Conservation (phyloP, 345 rosid genomes). For the Odontarrhena argentea region DNA sequence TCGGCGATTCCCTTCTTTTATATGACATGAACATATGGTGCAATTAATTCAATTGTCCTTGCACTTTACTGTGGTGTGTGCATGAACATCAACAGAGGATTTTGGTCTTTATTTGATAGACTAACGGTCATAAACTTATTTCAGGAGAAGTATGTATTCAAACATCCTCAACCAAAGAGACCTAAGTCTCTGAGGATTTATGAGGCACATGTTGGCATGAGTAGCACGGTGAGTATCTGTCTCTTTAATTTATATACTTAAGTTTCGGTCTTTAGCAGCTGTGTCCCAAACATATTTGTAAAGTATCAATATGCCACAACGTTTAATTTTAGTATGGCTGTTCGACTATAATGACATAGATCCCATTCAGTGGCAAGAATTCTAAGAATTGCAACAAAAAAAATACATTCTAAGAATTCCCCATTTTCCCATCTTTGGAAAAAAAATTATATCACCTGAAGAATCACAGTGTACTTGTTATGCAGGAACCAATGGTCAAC, state of each 20-base stretch:
- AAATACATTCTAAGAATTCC: background rate
- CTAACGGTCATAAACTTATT: constrained; percentile 27
- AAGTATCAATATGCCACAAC: constrained; percentile 13
- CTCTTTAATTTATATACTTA: constrained; percentile 5
- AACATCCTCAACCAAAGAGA: constrained; percentile 82
- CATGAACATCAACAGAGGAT: constrained; percentile 8
- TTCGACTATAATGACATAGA: constrained; percentile 4
- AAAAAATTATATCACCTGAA: constrained; percentile 14
- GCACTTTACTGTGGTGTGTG: background rate
- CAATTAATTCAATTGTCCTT: constrained; percentile 8
- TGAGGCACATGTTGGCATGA: constrained; percentile 97
- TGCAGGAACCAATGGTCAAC: constrained; percentile 86
- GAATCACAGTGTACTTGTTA: constrained; percentile 30
- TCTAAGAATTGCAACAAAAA: background rate
- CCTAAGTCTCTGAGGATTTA: constrained; percentile 91
- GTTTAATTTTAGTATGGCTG: constrained; percentile 15
- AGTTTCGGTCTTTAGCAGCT: background rate
- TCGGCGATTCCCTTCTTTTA: background rate
- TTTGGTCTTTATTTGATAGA: constrained; percentile 13
- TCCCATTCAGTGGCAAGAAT: background rate
- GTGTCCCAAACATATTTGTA: constrained; percentile 15
- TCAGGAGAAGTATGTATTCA: constrained; percentile 84
- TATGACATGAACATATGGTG: constrained; percentile 8
- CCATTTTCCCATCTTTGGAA: constrained; percentile 1
- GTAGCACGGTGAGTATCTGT: constrained; percentile 68